Base-by-base conservation (phyloP, 2,329 filamentous ascomycete genomes). In the Aureobasidium mangrovei region DNA sequence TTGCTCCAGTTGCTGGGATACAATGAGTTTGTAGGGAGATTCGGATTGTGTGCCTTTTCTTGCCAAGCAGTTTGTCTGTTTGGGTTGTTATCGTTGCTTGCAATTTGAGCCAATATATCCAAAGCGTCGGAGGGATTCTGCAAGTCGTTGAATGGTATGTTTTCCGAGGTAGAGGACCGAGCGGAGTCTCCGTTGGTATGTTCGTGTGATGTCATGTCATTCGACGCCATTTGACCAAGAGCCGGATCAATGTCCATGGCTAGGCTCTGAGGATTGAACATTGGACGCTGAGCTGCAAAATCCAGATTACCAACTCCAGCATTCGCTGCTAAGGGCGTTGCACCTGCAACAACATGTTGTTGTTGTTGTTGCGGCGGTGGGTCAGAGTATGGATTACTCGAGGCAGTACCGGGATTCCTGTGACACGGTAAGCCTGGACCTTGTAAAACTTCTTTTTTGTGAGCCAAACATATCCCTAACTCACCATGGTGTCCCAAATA, bases 61-160 rank as follows among this genome's bases (percentile, higher is more conserved):
- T 49, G 46, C 56, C 47, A 57, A 27, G 36, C 43, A 24, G 32
- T 41, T 28, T 59, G 62, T 26, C 59, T 61, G 46, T 61, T 62
- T 33, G 47, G 27, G 60, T 31, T 31, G 63, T 62, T 61, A 39
- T 63, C 65, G 49, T 65, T 61, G 48, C 65, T 67, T 7, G 74
- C 74, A 18, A 76, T 74, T 51, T 73, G 67, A 0, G 74, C 73
- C 10, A 76, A 63, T 58, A 76, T 75, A 2, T 72, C 73, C 27
- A 76, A 64, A 10, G 74, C 74, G 62, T 76, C 74, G 9, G 72
- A 75, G 3, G 74, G 72, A 53, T 76, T 76, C 56, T 75, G 74
- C 41, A 76, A 62, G 36, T 74, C 72, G 33, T 60, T 68, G 64
- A 66, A 74, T 62, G 54, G 61, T 39, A 70, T 64, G 49, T 65